Evolutionary conservation across 2,329 filamentous ascomycete genomes (phyloP).

Genomic region (Nemania abortiva): DNA sequence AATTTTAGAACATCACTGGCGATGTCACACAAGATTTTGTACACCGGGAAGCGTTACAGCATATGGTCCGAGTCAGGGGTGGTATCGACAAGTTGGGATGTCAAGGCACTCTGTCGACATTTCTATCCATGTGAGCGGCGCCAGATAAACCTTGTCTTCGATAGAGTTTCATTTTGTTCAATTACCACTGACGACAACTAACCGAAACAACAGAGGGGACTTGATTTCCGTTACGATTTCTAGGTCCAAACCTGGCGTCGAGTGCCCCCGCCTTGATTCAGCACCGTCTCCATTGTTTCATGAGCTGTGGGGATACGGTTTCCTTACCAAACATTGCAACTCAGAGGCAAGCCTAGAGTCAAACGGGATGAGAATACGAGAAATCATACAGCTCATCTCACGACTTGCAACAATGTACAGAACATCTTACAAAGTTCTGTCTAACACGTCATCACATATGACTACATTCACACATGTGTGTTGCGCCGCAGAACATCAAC

Average conservation of each 20-base stretch:
- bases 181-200: background rate
- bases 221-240: conserved; percentile 9
- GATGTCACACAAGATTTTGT: conserved; percentile 11
- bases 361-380: conserved; percentile 6
- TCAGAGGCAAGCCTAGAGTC: background rate
- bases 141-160: background rate
- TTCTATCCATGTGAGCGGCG: conserved; percentile 7
- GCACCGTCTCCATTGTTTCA: background rate
- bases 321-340: conserved; percentile 1
- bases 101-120: conserved; percentile 6
- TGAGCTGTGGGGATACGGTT: background rate
- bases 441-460: background rate
- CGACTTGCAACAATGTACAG: conserved; percentile 1
- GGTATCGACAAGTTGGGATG: conserved; percentile 8
- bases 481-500: conserved; percentile 6
- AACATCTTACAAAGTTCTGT: conserved; percentile 4
- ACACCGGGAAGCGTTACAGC: conserved; percentile 11
- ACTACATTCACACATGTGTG: conserved; percentile 1
- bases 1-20: conserved; percentile 2
- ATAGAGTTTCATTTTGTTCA: conserved; percentile 4
- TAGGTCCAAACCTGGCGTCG: conserved; percentile 1
- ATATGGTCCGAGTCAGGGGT: conserved; percentile 7
- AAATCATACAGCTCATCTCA: conserved; percentile 6
- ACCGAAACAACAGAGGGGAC: conserved; percentile 4
- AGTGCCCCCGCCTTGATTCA: background rate